Percentiles rank a stretch among this genome's conserved stretches.
Evolutionary conservation across 495 filamentous ascomycete species (phyloP).

Genomic region (Venustampulla echinocandica): DNA sequence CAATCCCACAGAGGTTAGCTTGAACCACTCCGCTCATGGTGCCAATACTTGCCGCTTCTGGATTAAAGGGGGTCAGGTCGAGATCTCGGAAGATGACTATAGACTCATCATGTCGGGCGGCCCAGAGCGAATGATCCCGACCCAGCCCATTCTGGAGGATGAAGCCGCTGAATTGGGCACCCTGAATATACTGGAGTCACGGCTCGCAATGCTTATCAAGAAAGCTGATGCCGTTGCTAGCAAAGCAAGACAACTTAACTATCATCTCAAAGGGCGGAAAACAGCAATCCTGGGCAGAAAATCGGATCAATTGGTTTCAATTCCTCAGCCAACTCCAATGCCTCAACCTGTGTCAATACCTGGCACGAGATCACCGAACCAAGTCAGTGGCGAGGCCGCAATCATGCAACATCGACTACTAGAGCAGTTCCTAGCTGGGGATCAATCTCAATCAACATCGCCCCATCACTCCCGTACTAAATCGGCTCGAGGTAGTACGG

Average conservation of each 20-base stretch:
- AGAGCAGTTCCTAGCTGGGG: conserved; percentile 16
- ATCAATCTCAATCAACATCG: conserved; percentile 2
- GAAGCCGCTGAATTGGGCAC: conserved; percentile 79
- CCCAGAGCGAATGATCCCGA: conserved; percentile 75
- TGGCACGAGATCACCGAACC: conserved; percentile 3
- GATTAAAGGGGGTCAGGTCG: conserved; percentile 69
- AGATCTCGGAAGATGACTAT: conserved; percentile 84
- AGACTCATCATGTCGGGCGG: conserved; percentile 71
- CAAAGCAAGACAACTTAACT: conserved; percentile 73
- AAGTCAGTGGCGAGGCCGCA: conserved; percentile 11
- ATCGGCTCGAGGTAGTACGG: conserved; percentile 8
- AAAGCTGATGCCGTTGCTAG: conserved; percentile 72
- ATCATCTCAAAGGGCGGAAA: conserved; percentile 66
- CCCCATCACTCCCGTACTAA: conserved; percentile 1
- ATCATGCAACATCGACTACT: conserved; percentile 21
- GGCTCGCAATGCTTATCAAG: conserved; percentile 63
- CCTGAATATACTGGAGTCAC: conserved; percentile 72
- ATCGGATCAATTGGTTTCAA: conserved; percentile 7
- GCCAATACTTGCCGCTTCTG: conserved; percentile 69
- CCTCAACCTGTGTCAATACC: conserved; percentile 19
- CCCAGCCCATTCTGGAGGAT: conserved; percentile 75
- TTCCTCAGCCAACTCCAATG: conserved; percentile 8
- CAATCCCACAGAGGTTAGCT: conserved; percentile 70
- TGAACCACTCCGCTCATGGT: conserved; percentile 59
- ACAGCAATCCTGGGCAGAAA: conserved; percentile 56